Evolutionary conservation across 1,139 yeast species (phyloP).

Genomic region (Pichia inconspicua): DNA sequence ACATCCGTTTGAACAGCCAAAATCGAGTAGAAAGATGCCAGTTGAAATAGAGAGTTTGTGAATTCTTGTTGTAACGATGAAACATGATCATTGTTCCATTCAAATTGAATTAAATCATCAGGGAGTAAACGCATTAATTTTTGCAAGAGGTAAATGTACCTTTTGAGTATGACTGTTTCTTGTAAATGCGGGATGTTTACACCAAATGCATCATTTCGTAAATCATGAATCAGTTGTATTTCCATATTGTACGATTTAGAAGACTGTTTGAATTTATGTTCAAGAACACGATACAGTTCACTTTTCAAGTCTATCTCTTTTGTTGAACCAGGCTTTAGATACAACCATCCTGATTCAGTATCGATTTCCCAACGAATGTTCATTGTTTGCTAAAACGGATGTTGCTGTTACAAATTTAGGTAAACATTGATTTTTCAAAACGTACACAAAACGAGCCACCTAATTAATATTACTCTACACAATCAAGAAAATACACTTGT

Average conservation of each 20-base stretch:
- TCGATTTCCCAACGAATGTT: not conserved
- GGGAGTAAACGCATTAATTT: slow-evolving; percentile 34
- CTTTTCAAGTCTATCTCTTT: not conserved
- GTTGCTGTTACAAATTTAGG: too few relatives aligned
- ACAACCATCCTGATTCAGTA: not conserved
- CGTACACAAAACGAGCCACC: not conserved
- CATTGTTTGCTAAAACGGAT: not conserved
- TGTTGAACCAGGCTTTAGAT: not conserved
- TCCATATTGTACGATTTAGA: not conserved
- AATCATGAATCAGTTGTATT: slow-evolving; percentile 2
- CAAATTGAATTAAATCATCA: slow-evolving; percentile 41
- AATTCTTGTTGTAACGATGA: slow-evolving; percentile 49
- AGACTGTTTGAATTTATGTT: not conserved
- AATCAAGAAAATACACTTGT: slow-evolving; percentile 5
- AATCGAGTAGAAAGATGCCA: slow-evolving; percentile 57
- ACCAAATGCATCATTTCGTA: slow-evolving; percentile 2
- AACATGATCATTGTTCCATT: slow-evolving; percentile 42
- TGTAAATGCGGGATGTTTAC: not conserved
- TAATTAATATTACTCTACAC: not conserved
- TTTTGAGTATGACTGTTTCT: slow-evolving; percentile 8
- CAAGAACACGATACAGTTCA: not conserved
- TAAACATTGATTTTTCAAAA: too few relatives aligned
- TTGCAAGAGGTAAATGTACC: slow-evolving; percentile 2
- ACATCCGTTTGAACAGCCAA: slow-evolving; percentile 32
- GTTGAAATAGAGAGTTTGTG: slow-evolving; percentile 56